Percentiles rank a stretch among this genome's conserved stretches.
Conservation (phyloP, 805 yeast genomes). For the Sugiyamaella smithiae region DNA sequence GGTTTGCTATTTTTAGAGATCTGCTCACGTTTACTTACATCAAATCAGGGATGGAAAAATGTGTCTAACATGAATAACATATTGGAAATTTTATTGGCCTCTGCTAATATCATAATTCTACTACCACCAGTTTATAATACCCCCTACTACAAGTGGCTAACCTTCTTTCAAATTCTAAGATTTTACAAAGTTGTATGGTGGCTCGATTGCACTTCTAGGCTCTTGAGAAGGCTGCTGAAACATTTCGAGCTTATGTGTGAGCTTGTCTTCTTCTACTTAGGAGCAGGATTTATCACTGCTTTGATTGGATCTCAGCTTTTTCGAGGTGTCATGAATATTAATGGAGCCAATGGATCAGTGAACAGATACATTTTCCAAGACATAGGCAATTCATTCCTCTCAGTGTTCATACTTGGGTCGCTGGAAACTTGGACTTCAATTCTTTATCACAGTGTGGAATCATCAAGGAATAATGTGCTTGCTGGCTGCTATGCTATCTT, state of each 20-base stretch:
- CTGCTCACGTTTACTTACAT: too few species aligned
- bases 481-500: conserved; percentile 57
- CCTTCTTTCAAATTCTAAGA: conserved; percentile 71
- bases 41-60: too few species aligned
- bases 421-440: conserved; percentile 90
- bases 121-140: conserved; percentile 47
- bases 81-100: conserved; percentile 50
- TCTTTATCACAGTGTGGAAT: conserved; percentile 56
- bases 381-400: conserved; percentile 67
- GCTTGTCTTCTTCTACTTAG: conserved; percentile 67
- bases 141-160: conserved; percentile 73
- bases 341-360: conserved; percentile 38
- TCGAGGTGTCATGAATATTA: conserved; percentile 60
- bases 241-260: conserved; percentile 53
- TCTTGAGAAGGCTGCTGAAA: neutral
- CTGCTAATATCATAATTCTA: conserved; percentile 55
- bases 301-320: conserved; percentile 67
- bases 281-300: conserved; percentile 57
- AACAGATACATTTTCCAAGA: conserved; percentile 52
- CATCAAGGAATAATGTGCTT: conserved; percentile 45
- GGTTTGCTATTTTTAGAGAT: too few species aligned
- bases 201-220: conserved; percentile 45
- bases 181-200: conserved; percentile 68
- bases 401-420: conserved; percentile 74
- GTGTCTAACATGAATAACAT: too few species aligned